These are phyloP conservation scores for Apiospora sp. DNA, from an alignment of 2,329 filamentous ascomycete genomes.

Conservation along the genomic window DNA sequence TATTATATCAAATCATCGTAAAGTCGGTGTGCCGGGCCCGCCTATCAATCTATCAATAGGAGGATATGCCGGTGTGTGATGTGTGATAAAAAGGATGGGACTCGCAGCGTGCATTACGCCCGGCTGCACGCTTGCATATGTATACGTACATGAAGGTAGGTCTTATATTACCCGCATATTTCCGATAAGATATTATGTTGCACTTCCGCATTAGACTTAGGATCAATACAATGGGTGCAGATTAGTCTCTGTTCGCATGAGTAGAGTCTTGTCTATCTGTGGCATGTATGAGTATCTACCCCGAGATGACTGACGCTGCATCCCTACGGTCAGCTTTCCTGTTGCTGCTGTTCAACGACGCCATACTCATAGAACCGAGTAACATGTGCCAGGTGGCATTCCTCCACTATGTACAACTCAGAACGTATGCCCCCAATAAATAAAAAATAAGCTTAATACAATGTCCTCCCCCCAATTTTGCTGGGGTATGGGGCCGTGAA, in stretches of 20 bases:
- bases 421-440: not conserved
- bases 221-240: not conserved
- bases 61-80: not conserved
- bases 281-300: not conserved
- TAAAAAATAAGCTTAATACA: not conserved
- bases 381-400: not conserved
- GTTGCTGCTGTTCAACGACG: not conserved
- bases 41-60: conserved; percentile 9
- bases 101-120: not conserved
- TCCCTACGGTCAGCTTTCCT: no score
- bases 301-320: not conserved
- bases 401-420: not conserved
- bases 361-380: not conserved
- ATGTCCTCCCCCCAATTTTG: not conserved
- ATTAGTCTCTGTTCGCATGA: not conserved
- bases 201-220: not conserved
- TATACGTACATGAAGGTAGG: not conserved
- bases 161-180: not conserved
- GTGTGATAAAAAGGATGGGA: conserved; percentile 1
- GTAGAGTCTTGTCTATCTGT: not conserved
- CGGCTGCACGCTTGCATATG: not conserved
- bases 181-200: not conserved
- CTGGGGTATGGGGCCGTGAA: not conserved
- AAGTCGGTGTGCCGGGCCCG: conserved; percentile 18
- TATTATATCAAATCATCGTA: not conserved